Evolutionary conservation across 2,329 filamentous ascomycete species (phyloP).

Genomic region (Aspergillus ruber): DNA sequence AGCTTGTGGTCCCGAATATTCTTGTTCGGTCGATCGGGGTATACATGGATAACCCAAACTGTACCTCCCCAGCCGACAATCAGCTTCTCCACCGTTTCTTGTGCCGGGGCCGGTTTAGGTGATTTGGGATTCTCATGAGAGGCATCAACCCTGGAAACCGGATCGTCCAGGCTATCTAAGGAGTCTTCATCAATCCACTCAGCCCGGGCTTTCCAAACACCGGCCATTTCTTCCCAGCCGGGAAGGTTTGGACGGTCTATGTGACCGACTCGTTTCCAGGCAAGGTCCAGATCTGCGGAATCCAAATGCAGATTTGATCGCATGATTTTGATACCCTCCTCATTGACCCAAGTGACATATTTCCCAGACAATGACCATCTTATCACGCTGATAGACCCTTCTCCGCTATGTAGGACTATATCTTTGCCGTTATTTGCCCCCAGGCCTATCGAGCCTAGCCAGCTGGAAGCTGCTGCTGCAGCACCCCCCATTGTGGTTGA

Average conservation of each 20-base stretch:
- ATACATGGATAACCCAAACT: slow-evolving; percentile 91
- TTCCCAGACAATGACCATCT: slow-evolving; percentile 92
- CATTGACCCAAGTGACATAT: slow-evolving; percentile 92
- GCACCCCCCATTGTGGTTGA: slow-evolving; percentile 73
- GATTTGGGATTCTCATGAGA: slow-evolving; percentile 36
- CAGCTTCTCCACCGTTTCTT: slow-evolving; percentile 59
- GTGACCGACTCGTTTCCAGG: slow-evolving; percentile 92
- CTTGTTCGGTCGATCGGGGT: slow-evolving; percentile 64
- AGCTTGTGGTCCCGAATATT: slow-evolving; percentile 63
- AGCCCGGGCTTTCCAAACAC: slow-evolving; percentile 84
- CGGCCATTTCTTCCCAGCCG: slow-evolving; percentile 93
- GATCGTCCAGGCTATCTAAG: slow-evolving; percentile 65
- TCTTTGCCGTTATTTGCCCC: slow-evolving; percentile 75
- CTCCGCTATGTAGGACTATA: slow-evolving; percentile 79
- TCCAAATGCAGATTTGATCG: slow-evolving; percentile 78
- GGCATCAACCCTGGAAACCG: slow-evolving; percentile 20
- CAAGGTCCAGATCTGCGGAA: slow-evolving; percentile 66
- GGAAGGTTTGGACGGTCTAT: slow-evolving; percentile 80
- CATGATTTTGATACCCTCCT: slow-evolving; percentile 98
- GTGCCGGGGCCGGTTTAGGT: slow-evolving; percentile 36
- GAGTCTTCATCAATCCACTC: slow-evolving; percentile 88
- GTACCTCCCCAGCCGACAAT: slow-evolving; percentile 94
- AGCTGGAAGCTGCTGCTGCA: slow-evolving; percentile 76
- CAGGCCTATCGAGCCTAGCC: slow-evolving; percentile 83
- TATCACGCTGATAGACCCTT: slow-evolving; percentile 83